Evolutionary conservation across 2,329 filamentous ascomycete species (phyloP).

Genomic region (Ciborinia camelliae): DNA sequence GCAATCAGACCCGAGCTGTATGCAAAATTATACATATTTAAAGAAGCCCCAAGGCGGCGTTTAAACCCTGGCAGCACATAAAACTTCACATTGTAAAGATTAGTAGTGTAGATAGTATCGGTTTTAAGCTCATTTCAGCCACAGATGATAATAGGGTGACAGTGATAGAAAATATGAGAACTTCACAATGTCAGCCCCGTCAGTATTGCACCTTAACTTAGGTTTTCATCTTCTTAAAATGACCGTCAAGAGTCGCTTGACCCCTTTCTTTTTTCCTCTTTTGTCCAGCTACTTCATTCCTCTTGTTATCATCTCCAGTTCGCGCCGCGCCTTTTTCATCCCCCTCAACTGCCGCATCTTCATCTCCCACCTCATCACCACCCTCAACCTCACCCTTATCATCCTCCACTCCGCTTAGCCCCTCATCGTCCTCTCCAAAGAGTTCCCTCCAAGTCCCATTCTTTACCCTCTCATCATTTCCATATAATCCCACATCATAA

Average conservation of each 20-base stretch:
- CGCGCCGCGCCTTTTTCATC: conserved; percentile 22
- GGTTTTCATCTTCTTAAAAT: conserved; percentile 28
- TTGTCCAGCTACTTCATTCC: conserved; percentile 4
- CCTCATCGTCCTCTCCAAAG: conserved; percentile 43
- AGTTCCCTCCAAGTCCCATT: conserved; percentile 55
- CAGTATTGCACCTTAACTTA: too few relatives aligned
- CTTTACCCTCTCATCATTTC: conserved; percentile 57
- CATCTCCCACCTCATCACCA: conserved; percentile 35
- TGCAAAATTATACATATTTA: too few relatives aligned
- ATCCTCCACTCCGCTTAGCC: conserved; percentile 21
- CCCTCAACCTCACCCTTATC: conserved; percentile 38
- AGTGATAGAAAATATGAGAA: too few relatives aligned
- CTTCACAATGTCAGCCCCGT: too few relatives aligned
- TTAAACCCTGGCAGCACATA: too few relatives aligned
- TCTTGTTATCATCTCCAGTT: conserved; percentile 14
- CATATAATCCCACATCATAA: conserved; percentile 62
- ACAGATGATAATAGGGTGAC: too few relatives aligned
- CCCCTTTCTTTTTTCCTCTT: conserved; percentile 21
- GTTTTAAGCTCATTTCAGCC: too few relatives aligned
- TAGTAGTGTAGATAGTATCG: too few relatives aligned
- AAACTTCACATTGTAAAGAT: too few relatives aligned
- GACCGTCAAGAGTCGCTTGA: conserved; percentile 29
- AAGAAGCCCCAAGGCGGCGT: too few relatives aligned
- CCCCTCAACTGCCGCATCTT: conserved; percentile 22
- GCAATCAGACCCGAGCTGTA: too few relatives aligned